A percentile compares a stretch with the other conserved stretches of the same genome.
phyloP scores from a whole-genome alignment of 352 stramenopile species.

The Pythium guiyangense region DNA sequence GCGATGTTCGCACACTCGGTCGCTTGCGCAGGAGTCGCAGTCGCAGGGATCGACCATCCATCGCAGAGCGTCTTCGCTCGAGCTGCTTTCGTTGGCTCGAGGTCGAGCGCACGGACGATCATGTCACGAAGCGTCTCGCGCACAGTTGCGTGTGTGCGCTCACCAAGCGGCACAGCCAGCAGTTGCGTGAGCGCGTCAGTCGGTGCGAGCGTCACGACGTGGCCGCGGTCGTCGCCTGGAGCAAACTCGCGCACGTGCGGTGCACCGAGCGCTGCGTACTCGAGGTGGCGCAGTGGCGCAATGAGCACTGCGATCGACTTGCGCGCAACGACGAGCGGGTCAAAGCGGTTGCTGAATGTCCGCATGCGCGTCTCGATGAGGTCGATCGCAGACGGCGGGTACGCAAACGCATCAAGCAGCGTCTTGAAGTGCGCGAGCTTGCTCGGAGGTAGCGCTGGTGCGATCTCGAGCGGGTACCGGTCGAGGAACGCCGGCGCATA shows the following conservation, averaged over 20 bases:
- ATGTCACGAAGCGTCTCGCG: constrained; percentile 40
- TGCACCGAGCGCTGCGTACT: constrained; percentile 49
- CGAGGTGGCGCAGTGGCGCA: constrained; percentile 29
- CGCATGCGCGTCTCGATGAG: constrained; percentile 43
- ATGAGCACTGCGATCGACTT: constrained; percentile 39
- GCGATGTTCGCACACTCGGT: constrained; percentile 30
- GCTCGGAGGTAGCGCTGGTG: constrained; percentile 21
- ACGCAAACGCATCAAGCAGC: constrained; percentile 56
- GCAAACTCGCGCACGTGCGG: constrained; percentile 36
- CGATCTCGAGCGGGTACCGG: constrained; percentile 38
- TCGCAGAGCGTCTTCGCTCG: constrained; percentile 14
- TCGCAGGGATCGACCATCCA: constrained; percentile 6
- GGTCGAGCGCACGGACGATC: constrained; percentile 43
- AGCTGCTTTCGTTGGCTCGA: constrained; percentile 10
- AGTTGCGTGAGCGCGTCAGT: constrained; percentile 29
- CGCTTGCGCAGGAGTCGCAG: constrained; percentile 23
- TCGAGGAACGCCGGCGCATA: constrained; percentile 35
- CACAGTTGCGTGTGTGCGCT: constrained; percentile 24
- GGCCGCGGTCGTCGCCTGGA: constrained; percentile 13
- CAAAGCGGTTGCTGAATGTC: constrained; percentile 55
- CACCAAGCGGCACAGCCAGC: constrained; percentile 20
- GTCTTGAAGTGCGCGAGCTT: constrained; percentile 55
- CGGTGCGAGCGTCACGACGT: constrained; percentile 17
- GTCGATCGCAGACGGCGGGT: constrained; percentile 56
- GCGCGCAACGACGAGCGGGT: constrained; percentile 30